Evolutionary conservation across 345 rosid genomes (phyloP), one percentile per base, ranked within the genome.

Genomic region (Euphorbia pulcherrima): DNA sequence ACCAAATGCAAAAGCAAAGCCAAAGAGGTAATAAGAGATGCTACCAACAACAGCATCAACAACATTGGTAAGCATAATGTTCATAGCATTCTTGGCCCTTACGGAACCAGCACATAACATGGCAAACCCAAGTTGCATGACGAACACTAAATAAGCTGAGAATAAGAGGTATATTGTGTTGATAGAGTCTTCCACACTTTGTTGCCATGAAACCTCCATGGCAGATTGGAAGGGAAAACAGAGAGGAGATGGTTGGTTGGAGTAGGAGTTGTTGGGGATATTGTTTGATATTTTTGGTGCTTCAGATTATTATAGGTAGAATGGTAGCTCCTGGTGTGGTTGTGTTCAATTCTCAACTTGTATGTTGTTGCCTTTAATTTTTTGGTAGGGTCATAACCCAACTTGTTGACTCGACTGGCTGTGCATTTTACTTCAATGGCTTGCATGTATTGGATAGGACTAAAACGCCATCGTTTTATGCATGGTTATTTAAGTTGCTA

Each of bases 1-100:
- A n/a, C 90, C 92, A 37, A 85, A 88, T 8, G 92, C 87, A 72
- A 85, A 84, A 57, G 88, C 92, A 72, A 88, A 88, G 75, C 92
- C 92, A 29, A 85, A 85, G 67, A 88, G 80, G 77, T 74, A 85
- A 69, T 82, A 88, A 62, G 90, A 85, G 44, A 88, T 73, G 80
- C 90, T 82, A 44, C 90, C 88, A 64, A 83, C 88, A n/a, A 78
- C 92, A 2, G 88, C 90, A 68, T 88, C 88, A 24, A 88, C 88
- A 41, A 88, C 90, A 60, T 85, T 84, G 13, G 92, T 78, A 47
- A 85, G 92, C 88, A 84, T 85, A 33, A 85, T 85, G 72, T 87
- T 85, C 85, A 82, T 78, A 66, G 90, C 86, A 59, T 84, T 88
- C 73, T 86, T 86, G 75, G 89, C 87, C 3, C 87, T 73, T 75